Evolutionary conservation across 345 rosid species (phyloP).

Genomic region (Rhizophora mangle): DNA sequence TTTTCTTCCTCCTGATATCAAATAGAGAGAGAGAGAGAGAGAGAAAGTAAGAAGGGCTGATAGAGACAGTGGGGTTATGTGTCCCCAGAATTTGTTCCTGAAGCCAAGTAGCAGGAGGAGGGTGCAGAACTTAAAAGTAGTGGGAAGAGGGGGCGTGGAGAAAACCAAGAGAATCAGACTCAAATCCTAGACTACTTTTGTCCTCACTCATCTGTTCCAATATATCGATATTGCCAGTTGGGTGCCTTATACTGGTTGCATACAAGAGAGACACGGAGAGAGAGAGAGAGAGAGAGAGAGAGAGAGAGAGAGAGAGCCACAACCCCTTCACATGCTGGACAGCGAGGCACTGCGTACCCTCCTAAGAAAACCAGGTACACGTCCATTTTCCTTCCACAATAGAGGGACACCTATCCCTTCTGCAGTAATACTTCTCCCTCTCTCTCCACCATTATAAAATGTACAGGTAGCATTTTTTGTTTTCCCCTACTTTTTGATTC

Average conservation of each 20-base stretch:
- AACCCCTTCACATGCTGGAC: conserved; percentile 55
- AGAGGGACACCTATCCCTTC: conserved; percentile 34
- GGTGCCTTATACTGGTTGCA: conserved; percentile 23
- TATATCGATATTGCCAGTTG: conserved; percentile 46
- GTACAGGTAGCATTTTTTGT: not conserved
- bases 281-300: conserved; percentile 6
- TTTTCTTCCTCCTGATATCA: not conserved
- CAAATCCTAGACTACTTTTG: conserved; percentile 33
- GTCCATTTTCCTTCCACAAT: conserved; percentile 38
- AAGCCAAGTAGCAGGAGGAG: not conserved
- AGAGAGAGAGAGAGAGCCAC: conserved; percentile 26
- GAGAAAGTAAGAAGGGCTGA: not conserved
- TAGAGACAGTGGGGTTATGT: not conserved
- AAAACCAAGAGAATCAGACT: conserved; percentile 24
- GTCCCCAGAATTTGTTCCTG: conserved; percentile 7
- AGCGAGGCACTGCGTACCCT: conserved; percentile 57
- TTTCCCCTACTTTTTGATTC: not conserved
- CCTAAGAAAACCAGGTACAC: conserved; percentile 46
- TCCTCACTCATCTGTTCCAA: conserved; percentile 27
- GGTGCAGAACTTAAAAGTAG: not conserved
- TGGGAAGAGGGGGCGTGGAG: not conserved
- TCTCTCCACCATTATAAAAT: conserved; percentile 1
- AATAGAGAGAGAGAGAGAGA: not conserved
- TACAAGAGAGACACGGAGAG: not conserved
- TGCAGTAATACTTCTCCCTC: conserved; percentile 7